Evolutionary conservation across 176 grass and related monocot species (phyloP).

Genomic region (Triticum turgidum): DNA sequence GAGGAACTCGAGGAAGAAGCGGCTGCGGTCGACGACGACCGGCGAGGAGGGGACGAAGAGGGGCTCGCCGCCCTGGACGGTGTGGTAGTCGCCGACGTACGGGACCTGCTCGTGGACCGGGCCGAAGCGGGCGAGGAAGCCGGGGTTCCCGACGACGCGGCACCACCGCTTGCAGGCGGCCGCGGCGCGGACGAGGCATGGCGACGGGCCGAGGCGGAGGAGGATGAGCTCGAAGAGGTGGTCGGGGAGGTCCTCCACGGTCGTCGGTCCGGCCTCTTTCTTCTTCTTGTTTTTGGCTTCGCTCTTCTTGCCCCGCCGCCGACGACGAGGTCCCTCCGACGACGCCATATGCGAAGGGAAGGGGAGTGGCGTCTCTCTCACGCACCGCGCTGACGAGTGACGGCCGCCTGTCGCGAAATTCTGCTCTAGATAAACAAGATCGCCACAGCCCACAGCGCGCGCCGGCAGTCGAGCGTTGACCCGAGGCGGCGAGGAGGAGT

Average conservation of each 20-base stretch:
- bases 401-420: too few relatives aligned
- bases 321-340: not conserved
- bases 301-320: not conserved
- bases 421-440: too few relatives aligned
- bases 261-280: not conserved
- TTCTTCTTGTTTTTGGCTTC: not conserved
- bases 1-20: constrained; percentile 28
- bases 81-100: constrained; percentile 28
- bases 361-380: too few relatives aligned
- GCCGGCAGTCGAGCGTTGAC: too few relatives aligned
- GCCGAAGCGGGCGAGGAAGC: not conserved
- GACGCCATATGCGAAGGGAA: not conserved
- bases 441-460: too few relatives aligned
- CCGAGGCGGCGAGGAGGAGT: too few relatives aligned
- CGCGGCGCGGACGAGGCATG: constrained; percentile 25
- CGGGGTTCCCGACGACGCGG: not conserved
- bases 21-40: not conserved
- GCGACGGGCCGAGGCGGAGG: not conserved
- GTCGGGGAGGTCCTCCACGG: constrained; percentile 18
- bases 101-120: not conserved
- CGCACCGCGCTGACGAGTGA: too few relatives aligned
- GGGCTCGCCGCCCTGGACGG: not conserved
- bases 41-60: constrained; percentile 17
- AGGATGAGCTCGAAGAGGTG: constrained; percentile 18
- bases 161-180: constrained; percentile 11